A percentile compares a stretch with the other conserved stretches of the same genome.
Evolutionary conservation across 495 filamentous ascomycete genomes (phyloP).

Genomic region (Annulohypoxylon stygium): DNA sequence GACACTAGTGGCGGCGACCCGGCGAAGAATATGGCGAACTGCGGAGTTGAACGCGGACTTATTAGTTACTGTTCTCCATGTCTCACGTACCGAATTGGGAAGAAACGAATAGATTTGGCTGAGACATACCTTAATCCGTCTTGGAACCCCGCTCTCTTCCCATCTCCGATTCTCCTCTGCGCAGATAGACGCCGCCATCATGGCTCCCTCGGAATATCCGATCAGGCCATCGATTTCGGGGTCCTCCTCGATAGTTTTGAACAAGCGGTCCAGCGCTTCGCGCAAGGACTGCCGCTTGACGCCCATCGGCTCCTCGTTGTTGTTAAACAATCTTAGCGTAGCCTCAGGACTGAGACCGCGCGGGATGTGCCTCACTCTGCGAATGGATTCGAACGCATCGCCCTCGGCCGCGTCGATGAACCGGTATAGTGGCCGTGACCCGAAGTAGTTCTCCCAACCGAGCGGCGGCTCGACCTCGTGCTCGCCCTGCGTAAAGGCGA

Average conservation of each 20-base stretch:
- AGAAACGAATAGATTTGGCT: neutral
- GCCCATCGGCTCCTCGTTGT: slow-evolving; percentile 47
- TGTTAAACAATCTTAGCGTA: slow-evolving; percentile 60
- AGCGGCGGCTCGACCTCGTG: slow-evolving; percentile 60
- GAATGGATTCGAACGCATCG: slow-evolving; percentile 62
- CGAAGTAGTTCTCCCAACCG: slow-evolving; percentile 67
- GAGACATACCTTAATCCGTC: slow-evolving; percentile 60
- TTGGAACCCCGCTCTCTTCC: slow-evolving; percentile 53
- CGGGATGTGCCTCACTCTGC: slow-evolving; percentile 64
- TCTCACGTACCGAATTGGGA: neutral
- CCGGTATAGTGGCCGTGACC: slow-evolving; percentile 63
- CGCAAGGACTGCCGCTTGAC: slow-evolving; percentile 49
- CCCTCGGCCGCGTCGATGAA: slow-evolving; percentile 63
- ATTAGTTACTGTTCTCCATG: neutral
- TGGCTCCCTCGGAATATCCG: slow-evolving; percentile 68
- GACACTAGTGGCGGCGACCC: slow-evolving; percentile 67
- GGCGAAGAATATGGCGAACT: slow-evolving; percentile 67
- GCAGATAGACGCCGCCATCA: slow-evolving; percentile 63
- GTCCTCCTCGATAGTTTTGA: slow-evolving; percentile 54
- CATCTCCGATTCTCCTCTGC: slow-evolving; percentile 61
- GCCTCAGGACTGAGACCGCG: slow-evolving; percentile 63
- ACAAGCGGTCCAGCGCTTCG: slow-evolving; percentile 52
- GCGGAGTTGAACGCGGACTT: neutral
- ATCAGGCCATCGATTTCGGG: slow-evolving; percentile 62
- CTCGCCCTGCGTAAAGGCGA: slow-evolving; percentile 63